Percentiles rank a stretch among this genome's conserved stretches.
phyloP scores from a whole-genome alignment of 2,329 filamentous ascomycete genomes.

The Leptographium procerum region DNA sequence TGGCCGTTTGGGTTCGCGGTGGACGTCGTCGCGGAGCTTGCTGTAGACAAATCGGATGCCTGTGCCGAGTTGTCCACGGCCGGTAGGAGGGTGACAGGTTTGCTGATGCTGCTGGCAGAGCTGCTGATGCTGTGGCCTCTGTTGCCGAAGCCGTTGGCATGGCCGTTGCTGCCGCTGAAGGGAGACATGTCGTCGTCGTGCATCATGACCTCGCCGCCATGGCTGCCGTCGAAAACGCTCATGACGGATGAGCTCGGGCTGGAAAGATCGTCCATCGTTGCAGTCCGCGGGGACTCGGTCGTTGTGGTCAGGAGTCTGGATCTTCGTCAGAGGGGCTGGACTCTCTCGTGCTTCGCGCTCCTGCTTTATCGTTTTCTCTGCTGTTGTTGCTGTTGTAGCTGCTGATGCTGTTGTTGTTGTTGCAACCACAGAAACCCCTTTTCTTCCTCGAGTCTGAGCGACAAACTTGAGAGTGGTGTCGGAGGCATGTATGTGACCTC shows the following conservation, averaged over 20 bases:
- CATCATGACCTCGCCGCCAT: constrained; percentile 6
- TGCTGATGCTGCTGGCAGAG: constrained; percentile 6
- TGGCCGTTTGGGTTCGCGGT: not conserved
- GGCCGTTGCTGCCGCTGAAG: constrained; percentile 7
- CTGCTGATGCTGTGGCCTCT: constrained; percentile 5
- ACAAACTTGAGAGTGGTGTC: not conserved
- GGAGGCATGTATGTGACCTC: constrained; percentile 10
- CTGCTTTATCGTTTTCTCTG: not conserved
- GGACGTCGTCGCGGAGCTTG: not conserved
- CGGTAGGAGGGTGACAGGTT: constrained; percentile 1
- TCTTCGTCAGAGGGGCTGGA: no score
- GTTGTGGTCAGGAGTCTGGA: no score
- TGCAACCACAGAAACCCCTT: constrained; percentile 1
- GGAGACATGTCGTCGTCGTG: constrained; percentile 11
- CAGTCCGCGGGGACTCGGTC: no score
- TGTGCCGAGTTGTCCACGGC: not conserved
- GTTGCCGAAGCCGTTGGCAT: not conserved
- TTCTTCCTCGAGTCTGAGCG: constrained; percentile 11
- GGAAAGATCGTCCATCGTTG: constrained; percentile 11
- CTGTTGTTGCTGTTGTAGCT: not conserved
- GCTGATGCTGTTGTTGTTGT: not conserved
- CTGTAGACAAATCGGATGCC: not conserved
- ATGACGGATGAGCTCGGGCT: constrained; percentile 11
- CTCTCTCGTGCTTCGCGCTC: not conserved
- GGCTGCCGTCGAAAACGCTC: constrained; percentile 12